Base-by-base conservation (phyloP, 768 basidiomycete genomes). In the Tylopilus plumbeoviolaceoides region DNA sequence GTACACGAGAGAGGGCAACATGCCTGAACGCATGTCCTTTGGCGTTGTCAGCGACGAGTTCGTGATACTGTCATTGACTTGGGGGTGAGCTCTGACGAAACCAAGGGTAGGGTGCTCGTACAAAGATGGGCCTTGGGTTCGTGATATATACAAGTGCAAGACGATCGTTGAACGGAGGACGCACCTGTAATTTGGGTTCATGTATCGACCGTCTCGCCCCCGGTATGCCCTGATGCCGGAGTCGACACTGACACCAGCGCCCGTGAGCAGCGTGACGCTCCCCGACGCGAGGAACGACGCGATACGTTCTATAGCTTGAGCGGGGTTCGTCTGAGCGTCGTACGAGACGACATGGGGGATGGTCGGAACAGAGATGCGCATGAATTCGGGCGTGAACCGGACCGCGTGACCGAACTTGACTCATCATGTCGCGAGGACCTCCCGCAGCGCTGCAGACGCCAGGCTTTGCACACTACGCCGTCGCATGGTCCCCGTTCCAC, bases 161-260 rank as follows among this genome's bases (percentile, higher is more conserved):
- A 20, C 27, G 30, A 9, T 7, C 12, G 2, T 21, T 7, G 7
- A 23, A 17, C 2, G 30, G 20, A 21, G 0, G 50, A 60, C 80
- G 59, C 62, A 90, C 89, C 84, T 86, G 75, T 89, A 91, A 68
- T 91, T 87, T n/a, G 88, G 89, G 62, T 92, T 90, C 82, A 89
- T 82, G 69, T 92, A 92, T 57, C 85, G 75, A 15, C 94, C 94
- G 63, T 95, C 89, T 55, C 65, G 67, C 1, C 94, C 94, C 52
- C 94, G 75, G 70, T 98, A 97, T n/a, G 94, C 93, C 59, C 91
- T 77, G 55, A 98, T 95, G 42, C 95, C 95, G 25, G 89, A 91
- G 69, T 98, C 95, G 27, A 98, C 94, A 66, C 89, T 91, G 58
- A 97, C 90, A 7, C 95, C 95, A 0, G 95, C 95, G 3, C 94